Percentiles rank a stretch among this genome's conserved stretches.
Evolutionary conservation across 306 rosid species (phyloP).

Genomic region (Lablab purpureus): DNA sequence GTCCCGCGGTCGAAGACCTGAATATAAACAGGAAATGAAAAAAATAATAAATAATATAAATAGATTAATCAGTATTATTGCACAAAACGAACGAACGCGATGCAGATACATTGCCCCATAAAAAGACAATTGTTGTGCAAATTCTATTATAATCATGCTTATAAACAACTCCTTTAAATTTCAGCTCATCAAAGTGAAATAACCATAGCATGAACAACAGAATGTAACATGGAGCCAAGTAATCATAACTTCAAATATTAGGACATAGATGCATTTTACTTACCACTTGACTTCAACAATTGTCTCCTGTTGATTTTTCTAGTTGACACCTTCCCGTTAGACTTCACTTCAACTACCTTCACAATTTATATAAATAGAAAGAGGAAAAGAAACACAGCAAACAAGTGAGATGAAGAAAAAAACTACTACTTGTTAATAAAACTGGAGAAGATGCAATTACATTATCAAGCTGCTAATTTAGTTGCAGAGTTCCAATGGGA

Average conservation of each 20-base stretch:
- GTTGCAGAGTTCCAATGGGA: background rate
- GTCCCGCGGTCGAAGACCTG: slow-evolving; percentile 99
- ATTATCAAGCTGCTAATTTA: slow-evolving; percentile 25
- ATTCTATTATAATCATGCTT: background rate
- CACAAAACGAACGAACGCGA: background rate
- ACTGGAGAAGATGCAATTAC: background rate
- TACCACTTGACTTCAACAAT: slow-evolving; percentile 89
- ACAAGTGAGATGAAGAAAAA: background rate
- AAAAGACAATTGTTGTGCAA: slow-evolving; percentile 4
- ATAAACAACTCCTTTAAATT: background rate
- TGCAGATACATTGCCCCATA: slow-evolving; percentile 5
- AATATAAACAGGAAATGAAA: slow-evolving; percentile 41
- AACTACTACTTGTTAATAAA: background rate
- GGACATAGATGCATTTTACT: slow-evolving; percentile 40
- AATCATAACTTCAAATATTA: slow-evolving; percentile 12
- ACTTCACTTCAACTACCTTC: slow-evolving; percentile 90
- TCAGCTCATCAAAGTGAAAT: slow-evolving; percentile 1
- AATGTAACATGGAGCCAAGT: slow-evolving; percentile 17
- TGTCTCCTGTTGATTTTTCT: slow-evolving; percentile 94
- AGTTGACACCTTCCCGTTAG: slow-evolving; percentile 70
- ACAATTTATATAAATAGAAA: background rate
- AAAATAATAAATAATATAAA: background rate
- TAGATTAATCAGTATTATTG: background rate
- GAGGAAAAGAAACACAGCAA: slow-evolving; percentile 11
- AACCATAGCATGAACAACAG: slow-evolving; percentile 19